These are phyloP conservation scores for Malus orientalis DNA, from an alignment of 306 rosid genomes.

Conservation along the genomic window DNA sequence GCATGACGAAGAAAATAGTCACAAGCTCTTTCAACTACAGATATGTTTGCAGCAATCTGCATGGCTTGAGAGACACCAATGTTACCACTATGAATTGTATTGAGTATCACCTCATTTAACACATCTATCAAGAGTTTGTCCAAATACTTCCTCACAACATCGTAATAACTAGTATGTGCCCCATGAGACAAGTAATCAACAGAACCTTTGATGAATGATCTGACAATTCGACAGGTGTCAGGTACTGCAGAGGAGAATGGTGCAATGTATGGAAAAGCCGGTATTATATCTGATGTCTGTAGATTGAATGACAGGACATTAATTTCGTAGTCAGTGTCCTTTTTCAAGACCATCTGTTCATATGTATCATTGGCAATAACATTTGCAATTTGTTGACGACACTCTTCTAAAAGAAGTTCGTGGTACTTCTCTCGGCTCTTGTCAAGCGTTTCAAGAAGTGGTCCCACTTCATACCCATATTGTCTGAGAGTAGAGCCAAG, in stretches of 20 bases:
- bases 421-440: conserved; percentile 59
- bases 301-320: conserved; percentile 59
- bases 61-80: conserved; percentile 79
- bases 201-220: conserved; percentile 78
- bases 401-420: conserved; percentile 65
- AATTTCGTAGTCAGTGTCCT: conserved; percentile 64
- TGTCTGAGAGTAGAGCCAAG: conserved; percentile 62
- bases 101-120: conserved; percentile 57
- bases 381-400: conserved; percentile 41
- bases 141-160: conserved; percentile 57
- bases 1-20: conserved; percentile 74
- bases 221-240: conserved; percentile 60
- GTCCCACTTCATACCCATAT: conserved; percentile 73
- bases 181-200: conserved; percentile 77
- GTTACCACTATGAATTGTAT: conserved; percentile 43
- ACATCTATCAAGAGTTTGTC: conserved; percentile 67
- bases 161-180: conserved; percentile 32
- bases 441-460: conserved; percentile 62
- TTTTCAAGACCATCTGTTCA: conserved; percentile 84
- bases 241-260: conserved; percentile 91
- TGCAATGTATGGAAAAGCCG: conserved; percentile 86
- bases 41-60: conserved; percentile 91
- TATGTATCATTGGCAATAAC: conserved; percentile 59
- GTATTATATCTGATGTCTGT: conserved; percentile 69
- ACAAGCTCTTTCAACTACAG: conserved; percentile 87